These are phyloP conservation scores for Annulohypoxylon stygium DNA, from an alignment of 495 filamentous ascomycete genomes.

Conservation along the genomic window DNA sequence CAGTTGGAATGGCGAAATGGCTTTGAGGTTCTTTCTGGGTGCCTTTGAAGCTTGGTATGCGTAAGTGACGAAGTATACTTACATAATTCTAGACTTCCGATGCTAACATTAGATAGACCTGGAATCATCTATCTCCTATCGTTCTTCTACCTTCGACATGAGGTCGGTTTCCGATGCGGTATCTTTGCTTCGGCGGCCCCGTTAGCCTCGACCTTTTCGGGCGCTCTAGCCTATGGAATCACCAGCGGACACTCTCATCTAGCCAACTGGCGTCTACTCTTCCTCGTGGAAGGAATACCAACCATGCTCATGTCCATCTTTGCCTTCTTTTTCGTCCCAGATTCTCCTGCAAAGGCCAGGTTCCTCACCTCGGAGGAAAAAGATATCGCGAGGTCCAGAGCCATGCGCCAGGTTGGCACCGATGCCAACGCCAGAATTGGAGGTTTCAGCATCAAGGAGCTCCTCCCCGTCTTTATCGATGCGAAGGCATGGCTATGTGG, in stretches of 20 bases:
- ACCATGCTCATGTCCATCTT: constrained; percentile 70
- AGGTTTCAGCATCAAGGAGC: constrained; percentile 68
- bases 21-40: constrained; percentile 73
- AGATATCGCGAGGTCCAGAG: constrained; percentile 71
- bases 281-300: constrained; percentile 82
- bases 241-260: constrained; percentile 74
- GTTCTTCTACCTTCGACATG: constrained; percentile 83
- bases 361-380: constrained; percentile 79
- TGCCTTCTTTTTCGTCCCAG: constrained; percentile 77
- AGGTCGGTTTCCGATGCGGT: constrained; percentile 79
- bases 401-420: constrained; percentile 69
- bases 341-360: constrained; percentile 71
- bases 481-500: constrained; percentile 61
- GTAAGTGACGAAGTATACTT: constrained; percentile 26
- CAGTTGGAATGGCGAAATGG: constrained; percentile 72
- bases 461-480: constrained; percentile 68
- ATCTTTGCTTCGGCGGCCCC: constrained; percentile 80
- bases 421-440: constrained; percentile 60
- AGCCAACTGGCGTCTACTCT: constrained; percentile 80
- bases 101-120: constrained; percentile 55
- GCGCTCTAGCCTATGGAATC: constrained; percentile 82
- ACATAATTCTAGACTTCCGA: background rate
- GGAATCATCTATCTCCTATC: constrained; percentile 77
- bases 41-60: constrained; percentile 73
- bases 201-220: constrained; percentile 81